These are phyloP conservation scores for Nidula microcarpa DNA, from an alignment of 768 basidiomycete genomes.

Conservation along the genomic window DNA sequence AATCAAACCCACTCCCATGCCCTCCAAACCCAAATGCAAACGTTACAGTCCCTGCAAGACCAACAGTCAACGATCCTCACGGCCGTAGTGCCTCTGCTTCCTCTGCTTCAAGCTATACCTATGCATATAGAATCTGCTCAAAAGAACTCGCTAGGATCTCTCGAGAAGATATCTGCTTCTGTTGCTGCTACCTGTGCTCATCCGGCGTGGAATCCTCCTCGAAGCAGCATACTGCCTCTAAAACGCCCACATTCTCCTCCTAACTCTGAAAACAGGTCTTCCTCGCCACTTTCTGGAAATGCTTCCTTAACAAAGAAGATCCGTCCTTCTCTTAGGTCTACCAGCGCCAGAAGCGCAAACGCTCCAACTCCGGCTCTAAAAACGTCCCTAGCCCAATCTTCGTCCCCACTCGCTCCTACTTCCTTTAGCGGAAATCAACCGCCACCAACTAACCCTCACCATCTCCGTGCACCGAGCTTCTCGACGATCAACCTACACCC, in stretches of 20 bases:
- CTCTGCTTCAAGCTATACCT: constrained; percentile 57
- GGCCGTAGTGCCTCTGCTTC: constrained; percentile 55
- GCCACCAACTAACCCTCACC: no score
- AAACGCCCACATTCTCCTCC: not conserved
- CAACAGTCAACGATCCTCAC: constrained; percentile 57
- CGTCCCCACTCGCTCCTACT: no score
- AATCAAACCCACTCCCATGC: constrained; percentile 41
- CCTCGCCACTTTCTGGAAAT: no score
- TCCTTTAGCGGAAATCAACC: no score
- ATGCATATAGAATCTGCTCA: constrained; percentile 48
- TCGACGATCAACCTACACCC: no score
- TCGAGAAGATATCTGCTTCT: not conserved
- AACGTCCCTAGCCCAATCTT: no score
- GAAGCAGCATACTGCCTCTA: not conserved
- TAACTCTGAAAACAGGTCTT: not conserved
- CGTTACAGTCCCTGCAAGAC: constrained; percentile 57
- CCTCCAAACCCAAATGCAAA: constrained; percentile 52
- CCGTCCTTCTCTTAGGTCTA: no score
- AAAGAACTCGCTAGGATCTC: constrained; percentile 7
- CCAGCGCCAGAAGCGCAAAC: no score
- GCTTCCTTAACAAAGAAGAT: no score
- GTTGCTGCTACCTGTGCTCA: not conserved
- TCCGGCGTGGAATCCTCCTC: constrained; percentile 9
- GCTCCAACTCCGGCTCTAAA: no score
- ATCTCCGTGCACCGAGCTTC: no score